These are phyloP conservation scores for Coniochaeta pulveracea DNA, from an alignment of 2,329 filamentous ascomycete species.

Conservation along the genomic window DNA sequence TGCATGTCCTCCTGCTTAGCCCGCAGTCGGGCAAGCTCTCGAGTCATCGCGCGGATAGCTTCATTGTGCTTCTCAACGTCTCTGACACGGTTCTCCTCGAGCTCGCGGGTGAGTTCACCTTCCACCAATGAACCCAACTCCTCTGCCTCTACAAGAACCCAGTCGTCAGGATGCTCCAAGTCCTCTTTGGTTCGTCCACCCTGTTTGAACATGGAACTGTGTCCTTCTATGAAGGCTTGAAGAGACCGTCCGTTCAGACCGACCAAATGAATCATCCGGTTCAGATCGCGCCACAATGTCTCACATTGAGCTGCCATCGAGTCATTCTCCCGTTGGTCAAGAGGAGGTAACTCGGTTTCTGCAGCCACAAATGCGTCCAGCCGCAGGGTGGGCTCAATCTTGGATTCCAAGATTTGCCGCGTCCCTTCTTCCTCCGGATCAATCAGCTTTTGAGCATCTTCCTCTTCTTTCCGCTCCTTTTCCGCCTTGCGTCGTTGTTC, in stretches of 20 bases:
- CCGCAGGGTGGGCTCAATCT: slow-evolving; percentile 47
- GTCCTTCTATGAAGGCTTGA: slow-evolving; percentile 53
- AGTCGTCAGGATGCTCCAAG: slow-evolving; percentile 56
- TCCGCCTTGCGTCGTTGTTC: slow-evolving; percentile 41
- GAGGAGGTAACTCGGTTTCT: slow-evolving; percentile 17
- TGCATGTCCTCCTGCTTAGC: slow-evolving; percentile 69
- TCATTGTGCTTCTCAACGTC: slow-evolving; percentile 58
- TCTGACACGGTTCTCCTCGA: slow-evolving; percentile 58
- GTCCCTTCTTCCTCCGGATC: slow-evolving; percentile 62
- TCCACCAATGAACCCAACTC: slow-evolving; percentile 56
- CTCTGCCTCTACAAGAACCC: slow-evolving; percentile 66
- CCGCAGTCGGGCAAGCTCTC: slow-evolving; percentile 60
- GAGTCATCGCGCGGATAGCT: slow-evolving; percentile 54
- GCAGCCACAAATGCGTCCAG: slow-evolving; percentile 60
- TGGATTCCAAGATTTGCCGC: slow-evolving; percentile 48
- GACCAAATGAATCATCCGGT: slow-evolving; percentile 88
- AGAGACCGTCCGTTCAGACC: slow-evolving; percentile 71
- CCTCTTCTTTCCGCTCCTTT: slow-evolving; percentile 43
- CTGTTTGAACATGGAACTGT: slow-evolving; percentile 43
- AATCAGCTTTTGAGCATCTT: slow-evolving; percentile 44
- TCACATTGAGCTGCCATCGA: slow-evolving; percentile 49
- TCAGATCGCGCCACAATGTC: slow-evolving; percentile 67
- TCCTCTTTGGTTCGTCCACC: slow-evolving; percentile 51
- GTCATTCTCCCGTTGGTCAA: slow-evolving; percentile 7
- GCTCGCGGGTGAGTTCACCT: slow-evolving; percentile 47